Evolutionary conservation across 441 rosid genomes (phyloP).

Genomic region (Pelargonium myrrhifolium): DNA sequence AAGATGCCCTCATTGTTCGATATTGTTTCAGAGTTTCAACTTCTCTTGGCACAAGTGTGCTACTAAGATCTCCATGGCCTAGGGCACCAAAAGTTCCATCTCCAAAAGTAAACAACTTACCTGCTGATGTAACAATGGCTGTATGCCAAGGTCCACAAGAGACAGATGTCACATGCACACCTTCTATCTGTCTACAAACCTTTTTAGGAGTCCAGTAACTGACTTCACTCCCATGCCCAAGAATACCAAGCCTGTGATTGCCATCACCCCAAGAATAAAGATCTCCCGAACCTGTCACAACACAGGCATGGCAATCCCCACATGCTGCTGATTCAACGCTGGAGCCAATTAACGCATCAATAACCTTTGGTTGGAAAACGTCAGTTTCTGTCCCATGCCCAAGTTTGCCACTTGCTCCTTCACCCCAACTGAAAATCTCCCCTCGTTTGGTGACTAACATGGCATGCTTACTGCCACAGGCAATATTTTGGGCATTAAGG

Average conservation of each 20-base stretch:
- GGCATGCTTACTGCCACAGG: constrained; percentile 86
- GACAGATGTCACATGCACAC: constrained; percentile 76
- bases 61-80: constrained; percentile 83
- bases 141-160: constrained; percentile 99
- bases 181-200: constrained; percentile 84
- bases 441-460: constrained; percentile 91
- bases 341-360: constrained; percentile 63
- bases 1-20: constrained; percentile 81
- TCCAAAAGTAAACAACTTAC: constrained; percentile 89
- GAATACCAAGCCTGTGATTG: constrained; percentile 68
- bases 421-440: constrained; percentile 89
- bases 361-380: constrained; percentile 76
- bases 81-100: constrained; percentile 96
- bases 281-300: constrained; percentile 94
- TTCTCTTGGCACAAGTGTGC: constrained; percentile 74
- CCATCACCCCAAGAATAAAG: constrained; percentile 96
- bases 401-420: constrained; percentile 91
- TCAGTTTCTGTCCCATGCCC: constrained; percentile 95
- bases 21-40: constrained; percentile 85
- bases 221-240: constrained; percentile 89
- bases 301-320: constrained; percentile 89
- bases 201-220: constrained; percentile 89
- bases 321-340: constrained; percentile 89
- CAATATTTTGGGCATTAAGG: constrained; percentile 82
- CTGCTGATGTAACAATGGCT: constrained; percentile 83